Base-by-base conservation (phyloP, 2,329 filamentous ascomycete genomes). In the Fusarium sp. region DNA sequence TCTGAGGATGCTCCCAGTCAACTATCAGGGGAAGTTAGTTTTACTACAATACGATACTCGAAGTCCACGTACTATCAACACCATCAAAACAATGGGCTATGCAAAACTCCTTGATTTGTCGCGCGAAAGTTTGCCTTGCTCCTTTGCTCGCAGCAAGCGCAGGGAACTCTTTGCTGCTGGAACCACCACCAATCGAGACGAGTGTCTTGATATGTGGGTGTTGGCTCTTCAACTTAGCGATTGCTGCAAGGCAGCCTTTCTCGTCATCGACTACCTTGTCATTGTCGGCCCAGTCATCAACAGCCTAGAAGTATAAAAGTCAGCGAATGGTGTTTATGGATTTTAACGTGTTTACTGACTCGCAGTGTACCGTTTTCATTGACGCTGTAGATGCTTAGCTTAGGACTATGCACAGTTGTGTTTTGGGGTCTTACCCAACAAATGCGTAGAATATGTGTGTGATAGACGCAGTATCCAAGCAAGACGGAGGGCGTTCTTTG, bases 361-460 rank as follows among this genome's bases (percentile, higher is more conserved):
- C 87, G 71, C 1, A 80, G 70, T 30, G 72, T 72, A 10, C 74
- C 76, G 59, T 78, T 73, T 17, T 69, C 69, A 46, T 78, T 77
- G 26, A 77, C 78, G 17, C 78, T 80, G 52, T 19, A 14, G 42
- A 9, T 4, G 1, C 23, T 75, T 52, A 72, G 69, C 24, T 21
- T 20, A 30, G n/a, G n/a, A 40, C 17, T 2, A 14, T 24, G 1
- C 3, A 15, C 20, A 1, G 36, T 40, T 15, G 5, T 3, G 23
- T 4, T 19, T 19, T 9, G 26, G 17, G 12, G 23, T 56, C 74
- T 60, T 66, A 79, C 79, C 79, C 85, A 58, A 87, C 85, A 81
- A 90, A 90, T 21, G 88, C 86, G 70, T 90, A 90, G 70, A 89
- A 88, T 9, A 89, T 79, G 71, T 90, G 88, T 8, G 88, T 89